Conservation (phyloP, 345 rosid genomes). For the Linum trigynum region DNA sequence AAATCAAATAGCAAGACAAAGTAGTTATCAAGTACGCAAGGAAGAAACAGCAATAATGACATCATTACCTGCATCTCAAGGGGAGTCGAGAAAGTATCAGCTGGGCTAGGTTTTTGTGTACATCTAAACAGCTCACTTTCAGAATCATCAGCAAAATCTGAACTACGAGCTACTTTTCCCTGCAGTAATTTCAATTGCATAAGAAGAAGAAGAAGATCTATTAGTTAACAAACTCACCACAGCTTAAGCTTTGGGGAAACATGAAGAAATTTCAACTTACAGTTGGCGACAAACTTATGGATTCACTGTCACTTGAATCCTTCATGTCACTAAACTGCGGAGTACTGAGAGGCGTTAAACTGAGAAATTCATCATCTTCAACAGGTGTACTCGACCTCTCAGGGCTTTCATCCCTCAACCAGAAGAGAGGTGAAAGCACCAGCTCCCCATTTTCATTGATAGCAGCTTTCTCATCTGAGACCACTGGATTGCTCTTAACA, state of each 20-base stretch:
- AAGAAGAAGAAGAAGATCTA: not conserved
- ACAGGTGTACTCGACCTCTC: slow-evolving; percentile 45
- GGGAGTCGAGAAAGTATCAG: slow-evolving; percentile 64
- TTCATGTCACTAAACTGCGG: slow-evolving; percentile 82
- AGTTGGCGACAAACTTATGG: slow-evolving; percentile 17
- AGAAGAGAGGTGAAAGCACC: slow-evolving; percentile 60
- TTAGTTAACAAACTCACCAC: not conserved
- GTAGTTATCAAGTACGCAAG: not conserved
- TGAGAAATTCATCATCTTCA: slow-evolving; percentile 34
- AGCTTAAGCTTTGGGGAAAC: not conserved
- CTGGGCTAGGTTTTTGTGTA: slow-evolving; percentile 76
- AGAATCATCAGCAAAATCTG: slow-evolving; percentile 26
- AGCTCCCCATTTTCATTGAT: slow-evolving; percentile 28
- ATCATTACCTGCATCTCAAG: slow-evolving; percentile 38
- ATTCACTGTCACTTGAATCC: slow-evolving; percentile 58
- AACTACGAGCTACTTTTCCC: slow-evolving; percentile 32
- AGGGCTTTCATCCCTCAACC: slow-evolving; percentile 70
- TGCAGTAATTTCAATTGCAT: slow-evolving; percentile 16
- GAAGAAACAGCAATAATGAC: not conserved
- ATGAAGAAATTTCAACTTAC: slow-evolving; percentile 26
- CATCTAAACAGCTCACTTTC: slow-evolving; percentile 83
- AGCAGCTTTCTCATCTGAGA: slow-evolving; percentile 18
- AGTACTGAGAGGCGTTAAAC: slow-evolving; percentile 43
- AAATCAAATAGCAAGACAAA: not conserved
- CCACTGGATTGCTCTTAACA: slow-evolving; percentile 22